Conservation (phyloP, 108 stramenopile species). For the Skeletonema marinoi region DNA sequence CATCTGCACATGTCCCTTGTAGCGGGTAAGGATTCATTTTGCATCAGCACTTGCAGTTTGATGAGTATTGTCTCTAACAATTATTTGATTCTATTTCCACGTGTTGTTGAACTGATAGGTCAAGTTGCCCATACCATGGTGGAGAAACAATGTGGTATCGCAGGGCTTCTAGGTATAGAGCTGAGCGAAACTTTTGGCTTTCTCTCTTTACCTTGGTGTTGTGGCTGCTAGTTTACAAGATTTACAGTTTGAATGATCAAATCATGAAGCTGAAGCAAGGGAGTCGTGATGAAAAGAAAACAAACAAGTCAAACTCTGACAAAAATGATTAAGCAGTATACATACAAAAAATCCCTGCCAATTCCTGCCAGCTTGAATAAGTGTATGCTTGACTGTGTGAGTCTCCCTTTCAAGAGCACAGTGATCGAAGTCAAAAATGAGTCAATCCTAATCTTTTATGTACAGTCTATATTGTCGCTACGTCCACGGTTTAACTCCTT, state of each 20-base stretch:
- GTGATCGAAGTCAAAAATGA: background rate
- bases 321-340: background rate
- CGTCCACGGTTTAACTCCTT: background rate
- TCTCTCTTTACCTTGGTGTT: constrained; percentile 43
- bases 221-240: constrained; percentile 50
- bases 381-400: too few relatives aligned
- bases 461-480: background rate
- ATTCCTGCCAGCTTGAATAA: too few relatives aligned
- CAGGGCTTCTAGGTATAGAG: constrained; percentile 33
- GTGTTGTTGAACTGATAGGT: background rate
- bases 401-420: too few relatives aligned
- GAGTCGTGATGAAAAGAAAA: constrained; percentile 11
- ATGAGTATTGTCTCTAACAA: background rate
- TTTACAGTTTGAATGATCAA: constrained; percentile 33
- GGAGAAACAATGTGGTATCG: constrained; percentile 56
- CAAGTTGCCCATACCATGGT: constrained; percentile 35
- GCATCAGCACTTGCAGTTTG: background rate
- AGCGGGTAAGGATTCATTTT: constrained; percentile 29
- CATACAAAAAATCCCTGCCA: too few relatives aligned
- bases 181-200: constrained; percentile 53
- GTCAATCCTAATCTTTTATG: background rate
- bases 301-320: background rate
- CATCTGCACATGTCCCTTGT: constrained; percentile 37
- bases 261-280: constrained; percentile 29
- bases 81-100: background rate